phyloP scores from a whole-genome alignment of 228 moss, liverwort and hornwort species.

The Sphagnum fallax region DNA sequence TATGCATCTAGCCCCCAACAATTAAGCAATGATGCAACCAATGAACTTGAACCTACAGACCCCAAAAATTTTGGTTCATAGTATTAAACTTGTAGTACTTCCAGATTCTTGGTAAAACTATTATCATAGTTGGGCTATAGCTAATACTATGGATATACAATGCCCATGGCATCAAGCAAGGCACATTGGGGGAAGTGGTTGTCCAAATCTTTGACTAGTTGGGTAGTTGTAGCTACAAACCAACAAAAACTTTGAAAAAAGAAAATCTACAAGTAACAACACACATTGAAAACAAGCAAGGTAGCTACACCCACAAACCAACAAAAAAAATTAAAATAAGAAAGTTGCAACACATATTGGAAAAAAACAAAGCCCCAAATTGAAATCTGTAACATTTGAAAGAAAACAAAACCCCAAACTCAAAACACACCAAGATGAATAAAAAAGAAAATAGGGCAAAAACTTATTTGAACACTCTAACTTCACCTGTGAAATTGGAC shows the following conservation, averaged over 20 bases:
- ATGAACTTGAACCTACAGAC: background rate
- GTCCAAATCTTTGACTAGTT: background rate
- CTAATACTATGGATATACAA: background rate
- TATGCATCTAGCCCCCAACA: background rate
- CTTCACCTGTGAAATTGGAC: too few species aligned
- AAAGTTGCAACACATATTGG: background rate
- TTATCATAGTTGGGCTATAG: background rate
- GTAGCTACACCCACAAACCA: background rate
- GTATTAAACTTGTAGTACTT: background rate
- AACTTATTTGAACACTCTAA: too few species aligned
- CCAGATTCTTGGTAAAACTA: background rate
- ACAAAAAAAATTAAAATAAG: background rate
- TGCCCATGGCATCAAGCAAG: background rate
- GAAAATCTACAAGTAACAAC: background rate
- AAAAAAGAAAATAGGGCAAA: too few species aligned
- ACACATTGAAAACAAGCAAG: background rate
- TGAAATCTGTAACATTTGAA: background rate
- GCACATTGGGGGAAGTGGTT: background rate
- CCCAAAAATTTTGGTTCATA: background rate
- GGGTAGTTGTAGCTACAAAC: background rate
- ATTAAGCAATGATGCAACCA: background rate
- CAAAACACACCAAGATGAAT: background rate
- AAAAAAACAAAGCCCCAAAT: too few species aligned
- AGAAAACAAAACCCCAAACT: background rate
- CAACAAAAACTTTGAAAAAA: background rate